Conservation (phyloP, 768 basidiomycete genomes). For the Pleurotus tuoliensis region DNA sequence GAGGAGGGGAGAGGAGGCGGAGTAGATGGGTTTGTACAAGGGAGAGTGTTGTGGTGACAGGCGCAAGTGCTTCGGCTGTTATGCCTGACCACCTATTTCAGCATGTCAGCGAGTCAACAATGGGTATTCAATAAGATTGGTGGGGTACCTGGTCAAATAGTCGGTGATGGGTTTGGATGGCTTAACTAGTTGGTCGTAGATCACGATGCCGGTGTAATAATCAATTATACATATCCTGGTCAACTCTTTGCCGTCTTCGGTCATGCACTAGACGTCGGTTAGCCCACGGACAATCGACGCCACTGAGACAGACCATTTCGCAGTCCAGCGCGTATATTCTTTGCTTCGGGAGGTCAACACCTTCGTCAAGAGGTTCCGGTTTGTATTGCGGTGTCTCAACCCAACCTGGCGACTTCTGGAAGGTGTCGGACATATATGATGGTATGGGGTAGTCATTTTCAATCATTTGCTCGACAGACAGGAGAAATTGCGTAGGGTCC, state of each 20-base stretch:
- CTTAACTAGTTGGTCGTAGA: conserved; percentile 90
- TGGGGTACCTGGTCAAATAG: conserved; percentile 79
- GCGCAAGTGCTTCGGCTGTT: conserved; percentile 64
- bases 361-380: neutral
- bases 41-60: conserved; percentile 72
- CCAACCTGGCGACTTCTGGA: conserved; percentile 68
- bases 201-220: conserved; percentile 59
- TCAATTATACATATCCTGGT: conserved; percentile 85
- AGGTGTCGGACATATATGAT: conserved; percentile 74
- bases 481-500: conserved; percentile 66
- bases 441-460: conserved; percentile 93
- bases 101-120: neutral
- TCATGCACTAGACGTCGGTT: conserved; percentile 60
- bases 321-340: conserved; percentile 88
- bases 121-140: neutral
- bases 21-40: conserved; percentile 75
- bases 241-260: conserved; percentile 86
- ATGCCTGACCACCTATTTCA: conserved; percentile 84
- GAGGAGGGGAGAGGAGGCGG: conserved; percentile 50
- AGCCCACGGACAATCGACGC: neutral
- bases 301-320: conserved; percentile 77
- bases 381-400: conserved; percentile 64
- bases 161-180: conserved; percentile 81
- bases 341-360: conserved; percentile 18
- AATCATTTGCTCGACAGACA: conserved; percentile 83